Percentiles rank a stretch among this genome's conserved stretches.
These are phyloP conservation scores for Tuber umbilicatum DNA, from an alignment of 495 filamentous ascomycete species.

Conservation along the genomic window DNA sequence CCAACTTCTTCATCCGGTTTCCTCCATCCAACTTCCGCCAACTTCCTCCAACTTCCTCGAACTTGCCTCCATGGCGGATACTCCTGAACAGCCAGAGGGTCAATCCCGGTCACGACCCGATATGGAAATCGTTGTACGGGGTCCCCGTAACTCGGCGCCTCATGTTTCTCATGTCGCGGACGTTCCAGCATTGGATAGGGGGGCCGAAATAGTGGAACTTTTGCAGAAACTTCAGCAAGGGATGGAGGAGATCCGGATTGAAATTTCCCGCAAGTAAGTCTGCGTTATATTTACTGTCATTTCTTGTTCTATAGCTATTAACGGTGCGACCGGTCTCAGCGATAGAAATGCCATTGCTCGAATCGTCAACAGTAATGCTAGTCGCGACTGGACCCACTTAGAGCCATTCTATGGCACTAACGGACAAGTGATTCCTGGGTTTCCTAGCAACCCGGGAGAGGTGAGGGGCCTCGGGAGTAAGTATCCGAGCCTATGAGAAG, in stretches of 20 bases:
- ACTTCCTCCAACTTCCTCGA: no score
- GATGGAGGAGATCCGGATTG: not conserved
- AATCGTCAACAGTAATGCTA: not conserved
- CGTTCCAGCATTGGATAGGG: no score
- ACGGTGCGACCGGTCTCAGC: not conserved
- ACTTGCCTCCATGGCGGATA: no score
- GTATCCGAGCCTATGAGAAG: not conserved
- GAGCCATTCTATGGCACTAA: not conserved
- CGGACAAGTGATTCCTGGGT: not conserved
- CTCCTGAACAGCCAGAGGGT: no score
- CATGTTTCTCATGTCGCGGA: no score
- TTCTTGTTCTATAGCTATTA: not conserved
- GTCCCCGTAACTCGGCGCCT: no score
- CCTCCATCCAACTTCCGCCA: no score
- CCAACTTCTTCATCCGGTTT: no score
- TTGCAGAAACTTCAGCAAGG: not conserved
- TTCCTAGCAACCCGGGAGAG: not conserved
- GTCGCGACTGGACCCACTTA: not conserved
- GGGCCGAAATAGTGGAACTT: no score
- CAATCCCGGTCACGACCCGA: no score
- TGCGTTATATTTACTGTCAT: not conserved
- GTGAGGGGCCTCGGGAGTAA: not conserved
- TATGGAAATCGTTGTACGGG: no score
- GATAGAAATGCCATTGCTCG: not conserved
- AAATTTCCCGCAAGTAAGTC: not conserved